Conservation (phyloP, 805 yeast genomes). For the Wickerhamomyces alni region DNA sequence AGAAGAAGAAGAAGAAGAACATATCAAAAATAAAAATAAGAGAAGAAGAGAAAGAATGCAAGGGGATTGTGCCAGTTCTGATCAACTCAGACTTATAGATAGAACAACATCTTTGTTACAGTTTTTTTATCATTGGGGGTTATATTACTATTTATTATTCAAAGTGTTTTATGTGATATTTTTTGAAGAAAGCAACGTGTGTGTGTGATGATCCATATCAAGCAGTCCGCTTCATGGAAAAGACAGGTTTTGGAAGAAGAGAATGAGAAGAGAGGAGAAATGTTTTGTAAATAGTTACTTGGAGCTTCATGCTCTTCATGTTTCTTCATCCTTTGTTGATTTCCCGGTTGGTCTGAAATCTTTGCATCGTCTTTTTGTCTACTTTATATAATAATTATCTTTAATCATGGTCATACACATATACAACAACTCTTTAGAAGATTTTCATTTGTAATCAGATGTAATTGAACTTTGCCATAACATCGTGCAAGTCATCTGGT, state of each 20-base stretch:
- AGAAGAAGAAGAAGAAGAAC: not conserved
- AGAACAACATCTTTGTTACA: not conserved
- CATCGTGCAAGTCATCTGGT: slow-evolving; percentile 29
- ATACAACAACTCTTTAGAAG: not conserved
- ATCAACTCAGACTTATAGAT: not conserved
- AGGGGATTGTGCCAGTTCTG: not conserved
- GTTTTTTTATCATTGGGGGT: not conserved
- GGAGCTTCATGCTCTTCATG: not conserved
- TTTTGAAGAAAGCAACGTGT: not conserved
- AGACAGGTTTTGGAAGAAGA: not conserved
- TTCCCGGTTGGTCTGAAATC: not conserved
- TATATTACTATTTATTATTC: slow-evolving; percentile 1
- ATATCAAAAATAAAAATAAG: too few relatives aligned
- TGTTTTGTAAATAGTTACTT: not conserved
- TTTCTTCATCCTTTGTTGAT: not conserved
- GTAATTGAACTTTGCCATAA: slow-evolving; percentile 3
- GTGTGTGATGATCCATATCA: not conserved
- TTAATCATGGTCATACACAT: not conserved
- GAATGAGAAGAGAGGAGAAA: not conserved
- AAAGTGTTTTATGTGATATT: not conserved
- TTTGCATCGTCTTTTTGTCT: not conserved
- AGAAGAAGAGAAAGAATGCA: not conserved
- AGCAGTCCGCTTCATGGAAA: not conserved
- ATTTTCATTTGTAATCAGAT: not conserved
- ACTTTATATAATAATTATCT: not conserved